phyloP scores from a whole-genome alignment of 2,329 filamentous ascomycete genomes.

The Plenodomus biglobosus region DNA sequence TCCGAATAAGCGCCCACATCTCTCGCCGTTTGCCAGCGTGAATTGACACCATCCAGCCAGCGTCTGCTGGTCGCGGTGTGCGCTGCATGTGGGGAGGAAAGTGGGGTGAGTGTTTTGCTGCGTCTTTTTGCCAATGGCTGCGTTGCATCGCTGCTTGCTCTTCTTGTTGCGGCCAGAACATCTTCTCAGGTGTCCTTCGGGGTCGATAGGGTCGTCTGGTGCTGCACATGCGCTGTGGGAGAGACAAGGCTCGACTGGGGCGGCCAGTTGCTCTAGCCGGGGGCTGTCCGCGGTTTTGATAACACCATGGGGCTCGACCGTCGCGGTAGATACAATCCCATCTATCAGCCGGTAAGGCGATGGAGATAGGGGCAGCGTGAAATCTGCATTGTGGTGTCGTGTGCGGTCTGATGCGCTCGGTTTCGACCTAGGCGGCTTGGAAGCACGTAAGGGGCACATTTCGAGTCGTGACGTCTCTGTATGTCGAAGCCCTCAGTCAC shows the following conservation, averaged over 20 bases:
- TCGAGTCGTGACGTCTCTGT: not conserved
- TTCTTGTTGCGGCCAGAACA: constrained; percentile 35
- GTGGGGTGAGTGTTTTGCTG: constrained; percentile 27
- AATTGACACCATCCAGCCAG: constrained; percentile 34
- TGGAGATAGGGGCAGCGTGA: too few relatives aligned
- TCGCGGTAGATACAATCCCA: not conserved
- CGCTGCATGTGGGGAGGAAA: constrained; percentile 32
- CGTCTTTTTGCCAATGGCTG: constrained; percentile 24
- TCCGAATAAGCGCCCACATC: constrained; percentile 19
- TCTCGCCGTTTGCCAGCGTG: constrained; percentile 16
- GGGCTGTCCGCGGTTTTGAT: constrained; percentile 12
- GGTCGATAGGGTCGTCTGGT: constrained; percentile 25
- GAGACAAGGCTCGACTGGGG: not conserved
- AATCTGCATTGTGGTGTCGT: not conserved
- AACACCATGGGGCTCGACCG: not conserved
- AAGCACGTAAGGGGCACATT: not conserved
- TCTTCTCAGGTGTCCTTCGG: constrained; percentile 29
- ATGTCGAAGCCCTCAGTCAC: not conserved
- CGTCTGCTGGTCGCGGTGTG: constrained; percentile 32
- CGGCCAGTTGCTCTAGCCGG: constrained; percentile 4
- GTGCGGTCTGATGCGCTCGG: not conserved
- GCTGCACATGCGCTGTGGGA: constrained; percentile 7
- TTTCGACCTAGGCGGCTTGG: too few relatives aligned
- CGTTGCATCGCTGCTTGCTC: constrained; percentile 24
- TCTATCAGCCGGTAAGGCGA: not conserved